Evolutionary conservation across 495 filamentous ascomycete species (phyloP), one percentile per base, ranked within the genome.

Genomic region (Annulohypoxylon stygium): DNA sequence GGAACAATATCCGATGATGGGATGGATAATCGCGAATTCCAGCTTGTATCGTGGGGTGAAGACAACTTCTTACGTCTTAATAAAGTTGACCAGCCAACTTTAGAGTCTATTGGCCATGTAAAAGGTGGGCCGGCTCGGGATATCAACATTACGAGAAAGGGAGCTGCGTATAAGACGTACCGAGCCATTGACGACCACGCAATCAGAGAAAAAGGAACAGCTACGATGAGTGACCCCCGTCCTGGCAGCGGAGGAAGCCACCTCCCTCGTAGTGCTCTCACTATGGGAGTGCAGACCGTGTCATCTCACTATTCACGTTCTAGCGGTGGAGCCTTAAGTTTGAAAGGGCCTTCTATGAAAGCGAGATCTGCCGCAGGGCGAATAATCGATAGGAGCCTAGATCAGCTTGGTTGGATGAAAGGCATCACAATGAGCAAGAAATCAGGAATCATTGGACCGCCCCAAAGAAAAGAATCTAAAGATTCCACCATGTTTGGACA

Each of bases 11-110:
- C 74, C n/a, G 83, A 83, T 48, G 88, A 93, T 61, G 87, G 85
- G n/a, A 80, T 90, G n/a, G 95, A 98, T 67, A 85, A 95, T 67
- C 88, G 95, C 58, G 95, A 97, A 47, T 97, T 97, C 69, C 95
- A 98, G 79, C 82, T 98, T 20, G 93, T 98, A 4, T 93, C 94
- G 3, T 98, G 95, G 95, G 93, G 94, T 20, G 90, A 91, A 50
- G 95, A 98, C 77, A 90, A 91, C 67, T 86, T 93, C 71, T 86
- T 98, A 58, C 90, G 91, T 16, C 84, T 98, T 45, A 94, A 97
- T 75, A 88, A 88, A 59, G 88, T 94, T 5, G 88, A 92, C 30
- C 80, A 88, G 6, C 82, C 90, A 39, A 81, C 89, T 34, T 81
- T 96, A 3, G 82, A 88, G 70, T 84, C 87, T 7, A 90, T 97